Evolutionary conservation across 2,329 filamentous ascomycete species (phyloP), one percentile per base, ranked within the genome.

Genomic region (Aspergillus sp.): DNA sequence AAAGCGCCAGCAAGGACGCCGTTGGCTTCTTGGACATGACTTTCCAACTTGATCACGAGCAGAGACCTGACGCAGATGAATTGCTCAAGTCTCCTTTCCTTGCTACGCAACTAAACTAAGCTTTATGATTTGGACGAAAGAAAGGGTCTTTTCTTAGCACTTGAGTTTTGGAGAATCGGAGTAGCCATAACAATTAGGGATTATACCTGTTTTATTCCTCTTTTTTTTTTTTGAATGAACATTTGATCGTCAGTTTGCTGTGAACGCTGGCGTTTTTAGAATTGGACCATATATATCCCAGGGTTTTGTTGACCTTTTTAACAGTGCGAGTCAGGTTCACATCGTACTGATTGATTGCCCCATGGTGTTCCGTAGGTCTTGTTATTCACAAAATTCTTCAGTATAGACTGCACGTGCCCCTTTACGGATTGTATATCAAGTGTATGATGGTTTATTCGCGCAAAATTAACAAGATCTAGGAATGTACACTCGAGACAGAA

Each of bases 21-120:
- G 85, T 88, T 73, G 84, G 83, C 45, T 99, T 99, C 79, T 79
- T 99, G 63, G 83, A 84, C 56, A 87, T 90, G 78, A 97, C 95
- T 0, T 99, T 99, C 78, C 92, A 98, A 80, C 88, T 97, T 69
- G 93, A 99, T 69, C 91, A 96, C 76, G 91, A 96, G 74, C 88
- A 90, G 79, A 84, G 95, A 64, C 95, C 95, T 3, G 96, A 87
- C 68, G 95, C 95, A 12, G 93, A 97, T 69, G 93, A 98, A 69
- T 78, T 99, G 66, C 86, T 96, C 75, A 83, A 88, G 56, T 93
- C 90, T 76, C 84, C 87, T 37, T 98, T 98, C 78, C 80, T 96
- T 73, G 85, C 86, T 43, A 62, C 64, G 57, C 87, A 90, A 58
- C 89, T 89, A 71, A 86, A 85, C 61, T 87, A 46, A 60, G 43